Base-by-base conservation (phyloP, 2,329 filamentous ascomycete species). In the Fusarium bactridioides region DNA sequence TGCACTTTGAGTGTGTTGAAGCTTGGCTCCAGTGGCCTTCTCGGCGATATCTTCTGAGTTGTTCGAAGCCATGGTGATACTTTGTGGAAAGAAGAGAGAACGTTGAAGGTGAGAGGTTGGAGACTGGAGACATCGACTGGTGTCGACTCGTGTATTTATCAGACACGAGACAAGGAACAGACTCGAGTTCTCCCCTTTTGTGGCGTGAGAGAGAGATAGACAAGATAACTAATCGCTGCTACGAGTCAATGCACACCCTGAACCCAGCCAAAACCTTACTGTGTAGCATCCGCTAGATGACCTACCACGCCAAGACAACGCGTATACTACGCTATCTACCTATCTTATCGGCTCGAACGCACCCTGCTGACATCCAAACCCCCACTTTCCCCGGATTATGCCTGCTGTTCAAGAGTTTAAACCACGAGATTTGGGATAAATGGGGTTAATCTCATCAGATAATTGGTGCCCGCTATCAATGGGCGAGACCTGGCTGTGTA, bases 401-500 rank as follows among this genome's bases (percentile, higher is more conserved):
- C 44, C n/a, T 41, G 11, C 21, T 15, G 13, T 16, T 25, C 5
- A n/a, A n/a, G 43, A n/a, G 27, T 11, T n/a, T 12, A 16, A 25
- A 18, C 13, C 15, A 19, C 9, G 6, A 15, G 15, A 19, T 12
- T 35, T 41, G 25, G 35, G 29, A 54, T 41, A 54, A 54, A 60
- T 60, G 57, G 57, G 57, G 45, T 60, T n/a, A 11, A 54, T 40
- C 45, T 18, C 27, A 29, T 33, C 12, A 27, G 35, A 41, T 41
- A 53, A 59, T 60, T 60, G 57, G 57, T 60, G 45, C 57, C 45
- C 45, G 57, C 45, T 60, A 40, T 60, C 35, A 33, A 12, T 40
- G n/a, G 15, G n/a, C 25, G 27, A 33, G n/a, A 23, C 25, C 35
- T 21, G 18, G n/a, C 6, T 41, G 10, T 54, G 16, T 23, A 16